These are phyloP conservation scores for Tulasnella sp. DNA, from an alignment of 768 basidiomycete genomes.

Conservation along the genomic window DNA sequence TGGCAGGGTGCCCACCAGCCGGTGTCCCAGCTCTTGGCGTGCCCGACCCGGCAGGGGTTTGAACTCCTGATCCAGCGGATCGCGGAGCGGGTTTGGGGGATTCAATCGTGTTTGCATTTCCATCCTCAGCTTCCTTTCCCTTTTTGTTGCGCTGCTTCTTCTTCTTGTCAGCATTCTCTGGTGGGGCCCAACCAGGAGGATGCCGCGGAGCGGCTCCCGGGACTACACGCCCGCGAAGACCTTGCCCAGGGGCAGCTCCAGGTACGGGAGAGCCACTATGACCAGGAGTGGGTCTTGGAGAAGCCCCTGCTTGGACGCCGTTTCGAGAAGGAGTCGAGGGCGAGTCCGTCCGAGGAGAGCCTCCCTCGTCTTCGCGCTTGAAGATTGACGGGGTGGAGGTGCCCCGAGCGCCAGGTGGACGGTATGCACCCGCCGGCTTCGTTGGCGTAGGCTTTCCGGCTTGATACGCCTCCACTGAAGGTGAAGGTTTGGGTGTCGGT, in stretches of 20 bases:
- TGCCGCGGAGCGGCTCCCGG: conserved; percentile 62
- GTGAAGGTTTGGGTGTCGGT: conserved; percentile 59
- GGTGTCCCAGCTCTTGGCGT: conserved; percentile 5
- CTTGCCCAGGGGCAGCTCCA: conserved; percentile 14
- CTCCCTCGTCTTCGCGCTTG: conserved; percentile 89
- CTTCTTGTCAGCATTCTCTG: conserved; percentile 41
- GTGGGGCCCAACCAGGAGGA: conserved; percentile 38
- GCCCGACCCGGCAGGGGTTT: neutral
- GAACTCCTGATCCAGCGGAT: neutral
- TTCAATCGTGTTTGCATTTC: conserved; percentile 38
- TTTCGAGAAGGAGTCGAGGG: conserved; percentile 53
- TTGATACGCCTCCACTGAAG: conserved; percentile 45
- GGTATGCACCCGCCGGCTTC: conserved; percentile 82
- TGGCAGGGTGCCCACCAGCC: neutral
- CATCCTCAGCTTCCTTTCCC: conserved; percentile 55
- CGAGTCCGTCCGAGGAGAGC: conserved; percentile 47
- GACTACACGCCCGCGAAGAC: conserved; percentile 51
- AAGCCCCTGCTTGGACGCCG: conserved; percentile 5
- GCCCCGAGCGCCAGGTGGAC: conserved; percentile 90
- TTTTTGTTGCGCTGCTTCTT: conserved; percentile 55
- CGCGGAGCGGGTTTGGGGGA: conserved; percentile 29
- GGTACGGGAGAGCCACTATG: conserved; percentile 9
- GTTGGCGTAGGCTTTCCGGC: conserved; percentile 50
- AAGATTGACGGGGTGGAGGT: conserved; percentile 82
- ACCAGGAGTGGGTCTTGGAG: conserved; percentile 28